phyloP scores from a whole-genome alignment of 1,139 yeast species.

The Candida labiduridarum region DNA sequence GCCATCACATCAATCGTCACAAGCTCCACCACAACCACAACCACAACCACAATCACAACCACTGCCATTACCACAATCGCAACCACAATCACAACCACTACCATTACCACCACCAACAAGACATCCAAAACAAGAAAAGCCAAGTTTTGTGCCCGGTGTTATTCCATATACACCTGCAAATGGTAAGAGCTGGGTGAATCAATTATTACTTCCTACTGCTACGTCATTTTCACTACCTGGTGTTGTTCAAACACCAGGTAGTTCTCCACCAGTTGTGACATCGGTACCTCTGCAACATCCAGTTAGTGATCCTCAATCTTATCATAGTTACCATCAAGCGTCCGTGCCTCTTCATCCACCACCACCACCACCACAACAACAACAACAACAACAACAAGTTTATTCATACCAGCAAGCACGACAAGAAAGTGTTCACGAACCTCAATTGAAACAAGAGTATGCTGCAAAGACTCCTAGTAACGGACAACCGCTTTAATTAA shows the following conservation, averaged over 20 bases:
- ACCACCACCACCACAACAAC: constrained; percentile 2
- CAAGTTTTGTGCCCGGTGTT: background rate
- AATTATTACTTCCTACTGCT: constrained; percentile 1
- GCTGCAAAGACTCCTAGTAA: background rate
- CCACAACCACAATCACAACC: too few relatives aligned
- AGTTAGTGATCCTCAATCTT: background rate
- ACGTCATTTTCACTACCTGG: background rate
- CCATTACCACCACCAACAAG: background rate
- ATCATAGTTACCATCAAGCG: background rate
- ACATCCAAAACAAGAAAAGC: background rate
- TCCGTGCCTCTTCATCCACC: background rate
- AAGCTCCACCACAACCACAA: too few relatives aligned
- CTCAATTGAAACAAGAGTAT: background rate
- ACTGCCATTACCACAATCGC: background rate
- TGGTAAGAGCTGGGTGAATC: constrained; percentile 5
- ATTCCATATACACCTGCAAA: background rate
- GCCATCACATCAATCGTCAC: too few relatives aligned
- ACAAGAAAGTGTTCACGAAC: background rate
- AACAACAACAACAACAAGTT: constrained; percentile 4
- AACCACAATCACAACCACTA: too few relatives aligned
- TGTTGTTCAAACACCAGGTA: background rate
- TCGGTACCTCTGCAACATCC: background rate
- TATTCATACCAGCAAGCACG: background rate
- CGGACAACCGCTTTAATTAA: background rate
- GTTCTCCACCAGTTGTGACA: background rate